Evolutionary conservation across 768 basidiomycete genomes (phyloP), one percentile per base, ranked within the genome.

Genomic region (Rhodotorula paludigena): DNA sequence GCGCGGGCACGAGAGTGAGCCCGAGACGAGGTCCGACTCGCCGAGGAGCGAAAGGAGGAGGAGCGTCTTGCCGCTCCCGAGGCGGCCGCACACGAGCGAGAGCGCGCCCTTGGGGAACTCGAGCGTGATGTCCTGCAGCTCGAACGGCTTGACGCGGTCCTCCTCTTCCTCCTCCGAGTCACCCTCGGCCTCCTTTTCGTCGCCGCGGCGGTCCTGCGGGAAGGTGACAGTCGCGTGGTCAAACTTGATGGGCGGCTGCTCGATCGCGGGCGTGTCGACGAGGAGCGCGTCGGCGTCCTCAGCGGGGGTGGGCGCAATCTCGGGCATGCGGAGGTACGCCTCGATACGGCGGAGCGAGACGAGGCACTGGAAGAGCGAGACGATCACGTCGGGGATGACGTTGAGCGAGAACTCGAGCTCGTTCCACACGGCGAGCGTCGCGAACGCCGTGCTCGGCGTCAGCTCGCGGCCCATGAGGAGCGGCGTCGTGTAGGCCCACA

Each of bases 101-200:
- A 32, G 86, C 87, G 11, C 85, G 77, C 28, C 88, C 85, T 69
- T 81, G 1, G 87, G 86, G 71, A 90, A 89, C 7, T 67, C 75
- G 52, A 89, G 69, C 63, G 84, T 76, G 61, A 90, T 74, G 33
- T 87, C 84, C 20, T 85, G 85, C 30, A 76, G 47, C 60, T 73
- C 63, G 49, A 76, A 76, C 28, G 41, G 55, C 68, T 63, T 71
- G 49, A 56, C 18, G 52, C 55, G 33, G 58, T 49, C 36, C 55
- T 41, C n/a, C 45, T 14, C 12, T 42, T 54, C 21, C 52, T 61
- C 32, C 49, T 39, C n/a, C 42, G 25, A 33, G 38, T 60, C 71
- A n/a, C 42, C 51, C 11, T 57, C 61, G 9, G 51, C 52, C 7
- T 57, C 59, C 38, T 33, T 44, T 1, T 64, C 52, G 8, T 28